Evolutionary conservation across 169 alveolate genomes (phyloP), one percentile per base, ranked within the genome.

Genomic region (Plasmodium adleri): DNA sequence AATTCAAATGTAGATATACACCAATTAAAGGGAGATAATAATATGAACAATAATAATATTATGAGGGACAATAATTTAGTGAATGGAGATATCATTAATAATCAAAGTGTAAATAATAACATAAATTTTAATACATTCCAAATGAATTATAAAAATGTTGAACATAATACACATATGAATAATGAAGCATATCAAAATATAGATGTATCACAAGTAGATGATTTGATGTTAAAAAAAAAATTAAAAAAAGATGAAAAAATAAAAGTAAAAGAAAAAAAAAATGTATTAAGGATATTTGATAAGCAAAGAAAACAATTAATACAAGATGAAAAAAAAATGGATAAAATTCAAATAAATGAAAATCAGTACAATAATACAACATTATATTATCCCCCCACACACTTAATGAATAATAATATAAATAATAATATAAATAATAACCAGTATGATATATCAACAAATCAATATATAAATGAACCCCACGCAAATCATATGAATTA

Each of bases 241-340:
- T 59, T 78, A 45, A 78, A 64, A 15, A 66, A 78, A 78, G 89
- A 78, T 52, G 89, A 78, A 6, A 78, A 78, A 52, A 56, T 64
- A 78, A 78, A 78, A 78, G 64, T 78, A 32, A 78, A 78, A 63
- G 89, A 78, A 66, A 32, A 78, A 78, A 78, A 66, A 78, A 64
- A 64, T 50, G 66, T 66, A 76, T 12, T 66, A 45, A 78, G 67
- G 54, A 8, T 64, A 45, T 78, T 49, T 58, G 89, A 78, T 17
- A 78, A 78, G 49, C 64, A 50, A 52, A 17, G 78, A 3, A 78
- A 78, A 13, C 78, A 78, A 22, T 24, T 78, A 20, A 13, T 78
- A n/a, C 63, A 78, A 24, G 78, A 75, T 3, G 89, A 78, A 54
- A 78, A 78, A 32, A 50, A 49, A 52, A 78, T 78, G 78, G 89